These are phyloP conservation scores for Rhodotorula sp. DNA, from an alignment of 1,284 basidiomycete genomes.

Conservation along the genomic window DNA sequence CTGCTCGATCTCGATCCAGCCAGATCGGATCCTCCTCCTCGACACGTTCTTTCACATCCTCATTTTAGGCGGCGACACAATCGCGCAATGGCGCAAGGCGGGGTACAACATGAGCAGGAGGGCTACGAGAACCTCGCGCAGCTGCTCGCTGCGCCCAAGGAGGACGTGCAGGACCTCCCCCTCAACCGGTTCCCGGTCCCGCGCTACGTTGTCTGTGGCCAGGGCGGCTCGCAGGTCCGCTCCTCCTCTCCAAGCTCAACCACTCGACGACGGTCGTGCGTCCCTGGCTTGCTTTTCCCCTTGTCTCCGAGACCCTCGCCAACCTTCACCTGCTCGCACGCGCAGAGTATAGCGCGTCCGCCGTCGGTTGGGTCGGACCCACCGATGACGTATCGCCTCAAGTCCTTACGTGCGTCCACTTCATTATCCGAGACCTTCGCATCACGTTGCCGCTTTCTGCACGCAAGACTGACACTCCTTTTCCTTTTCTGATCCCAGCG, in stretches of 20 bases:
- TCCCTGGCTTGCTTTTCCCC: not conserved
- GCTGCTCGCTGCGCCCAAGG: constrained; percentile 77
- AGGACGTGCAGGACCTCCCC: constrained; percentile 79
- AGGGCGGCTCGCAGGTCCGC: constrained; percentile 94
- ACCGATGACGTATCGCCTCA: constrained; percentile 98
- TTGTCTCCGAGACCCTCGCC: not conserved
- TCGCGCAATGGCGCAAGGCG: constrained; percentile 98
- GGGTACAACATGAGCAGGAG: constrained; percentile 98
- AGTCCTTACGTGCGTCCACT: constrained; percentile 67
- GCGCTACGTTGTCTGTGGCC: constrained; percentile 96
- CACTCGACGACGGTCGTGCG: constrained; percentile 68
- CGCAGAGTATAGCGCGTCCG: constrained; percentile 40
- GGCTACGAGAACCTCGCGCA: constrained; percentile 99
- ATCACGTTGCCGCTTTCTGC: too few species aligned
- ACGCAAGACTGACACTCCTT: not conserved
- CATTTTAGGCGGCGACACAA: constrained; percentile 97
- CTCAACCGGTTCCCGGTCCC: constrained; percentile 95
- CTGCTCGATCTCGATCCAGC: constrained; percentile 95
- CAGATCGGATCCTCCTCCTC: constrained; percentile 93
- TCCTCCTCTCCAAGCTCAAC: constrained; percentile 94
- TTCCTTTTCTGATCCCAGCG: not conserved
- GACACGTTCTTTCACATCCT: constrained; percentile 99
- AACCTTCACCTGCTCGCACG: not conserved
- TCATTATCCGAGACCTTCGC: not conserved
- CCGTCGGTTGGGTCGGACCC: constrained; percentile 85